Conservation (phyloP, 805 yeast species). For the Myxozyma melibiosi region DNA sequence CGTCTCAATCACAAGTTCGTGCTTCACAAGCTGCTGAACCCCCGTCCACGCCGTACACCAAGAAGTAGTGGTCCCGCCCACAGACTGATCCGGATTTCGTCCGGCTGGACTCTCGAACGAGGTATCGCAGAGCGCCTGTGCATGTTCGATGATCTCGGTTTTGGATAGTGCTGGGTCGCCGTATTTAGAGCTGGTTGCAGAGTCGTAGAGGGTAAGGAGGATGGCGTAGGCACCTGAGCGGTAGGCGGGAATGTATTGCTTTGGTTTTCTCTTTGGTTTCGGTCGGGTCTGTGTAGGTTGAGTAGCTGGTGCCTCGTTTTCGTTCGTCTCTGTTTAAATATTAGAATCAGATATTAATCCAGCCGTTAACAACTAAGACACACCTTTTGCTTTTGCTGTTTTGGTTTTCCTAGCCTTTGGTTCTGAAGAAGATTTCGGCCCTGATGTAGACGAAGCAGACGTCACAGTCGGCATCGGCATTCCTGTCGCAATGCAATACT, state of each 20-base stretch:
- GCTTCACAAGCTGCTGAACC: conserved; percentile 56
- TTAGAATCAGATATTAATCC: background rate
- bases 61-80: conserved; percentile 41
- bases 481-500: conserved; percentile 61
- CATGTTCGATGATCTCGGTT: conserved; percentile 58
- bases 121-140: conserved; percentile 41
- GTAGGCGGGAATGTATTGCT: conserved; percentile 67
- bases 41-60: conserved; percentile 78
- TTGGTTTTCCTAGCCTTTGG: background rate
- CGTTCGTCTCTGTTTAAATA: conserved; percentile 30
- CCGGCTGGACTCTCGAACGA: conserved; percentile 29
- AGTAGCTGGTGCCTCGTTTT: background rate
- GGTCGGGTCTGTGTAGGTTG: background rate
- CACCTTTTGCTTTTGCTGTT: background rate
- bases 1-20: conserved; percentile 24
- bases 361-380: background rate
- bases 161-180: conserved; percentile 60
- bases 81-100: conserved; percentile 5
- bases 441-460: too few species aligned
- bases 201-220: conserved; percentile 56
- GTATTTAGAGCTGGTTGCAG: conserved; percentile 18
- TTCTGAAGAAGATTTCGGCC: too few species aligned
- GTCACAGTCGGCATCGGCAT: conserved; percentile 49
- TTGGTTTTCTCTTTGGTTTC: conserved; percentile 28
- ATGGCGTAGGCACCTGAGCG: conserved; percentile 88